Percentiles rank a stretch among this genome's conserved stretches.
Evolutionary conservation across 148 eudicot genomes (phyloP).

Genomic region (Salicornia ramosissima): DNA sequence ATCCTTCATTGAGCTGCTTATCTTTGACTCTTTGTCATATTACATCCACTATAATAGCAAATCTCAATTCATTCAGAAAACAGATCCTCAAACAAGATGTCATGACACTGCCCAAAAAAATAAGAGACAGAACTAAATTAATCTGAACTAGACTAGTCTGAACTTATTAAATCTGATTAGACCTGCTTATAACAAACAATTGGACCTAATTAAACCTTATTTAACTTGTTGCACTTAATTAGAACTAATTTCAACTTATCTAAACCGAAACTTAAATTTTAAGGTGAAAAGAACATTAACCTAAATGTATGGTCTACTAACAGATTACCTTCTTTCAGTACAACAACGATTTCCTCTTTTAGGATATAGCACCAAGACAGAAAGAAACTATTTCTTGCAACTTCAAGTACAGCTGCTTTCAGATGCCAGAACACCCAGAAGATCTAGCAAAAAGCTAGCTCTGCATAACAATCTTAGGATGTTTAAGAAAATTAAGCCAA

Average conservation of each 20-base stretch:
- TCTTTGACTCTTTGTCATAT: not conserved
- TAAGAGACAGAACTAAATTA: not conserved
- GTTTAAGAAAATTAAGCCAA: not conserved
- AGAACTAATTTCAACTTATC: too few relatives aligned
- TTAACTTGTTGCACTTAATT: too few relatives aligned
- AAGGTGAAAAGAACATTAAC: too few relatives aligned
- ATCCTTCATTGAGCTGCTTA: too few relatives aligned
- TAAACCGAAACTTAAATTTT: too few relatives aligned
- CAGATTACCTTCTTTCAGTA: not conserved
- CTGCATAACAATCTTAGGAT: not conserved
- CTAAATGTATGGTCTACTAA: not conserved
- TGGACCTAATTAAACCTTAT: too few relatives aligned
- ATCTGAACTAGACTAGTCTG: too few relatives aligned
- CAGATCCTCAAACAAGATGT: not conserved
- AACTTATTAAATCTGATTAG: too few relatives aligned
- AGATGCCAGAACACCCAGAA: not conserved
- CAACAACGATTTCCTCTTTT: too few relatives aligned
- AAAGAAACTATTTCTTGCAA: not conserved
- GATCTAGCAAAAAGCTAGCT: not conserved
- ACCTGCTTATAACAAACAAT: too few relatives aligned
- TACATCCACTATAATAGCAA: not conserved
- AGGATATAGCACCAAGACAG: not conserved
- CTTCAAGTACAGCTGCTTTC: not conserved
- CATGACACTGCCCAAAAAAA: not conserved
- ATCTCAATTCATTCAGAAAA: not conserved